These are phyloP conservation scores for Biscogniauxia marginata DNA, from an alignment of 2,329 filamentous ascomycete genomes.

Conservation along the genomic window DNA sequence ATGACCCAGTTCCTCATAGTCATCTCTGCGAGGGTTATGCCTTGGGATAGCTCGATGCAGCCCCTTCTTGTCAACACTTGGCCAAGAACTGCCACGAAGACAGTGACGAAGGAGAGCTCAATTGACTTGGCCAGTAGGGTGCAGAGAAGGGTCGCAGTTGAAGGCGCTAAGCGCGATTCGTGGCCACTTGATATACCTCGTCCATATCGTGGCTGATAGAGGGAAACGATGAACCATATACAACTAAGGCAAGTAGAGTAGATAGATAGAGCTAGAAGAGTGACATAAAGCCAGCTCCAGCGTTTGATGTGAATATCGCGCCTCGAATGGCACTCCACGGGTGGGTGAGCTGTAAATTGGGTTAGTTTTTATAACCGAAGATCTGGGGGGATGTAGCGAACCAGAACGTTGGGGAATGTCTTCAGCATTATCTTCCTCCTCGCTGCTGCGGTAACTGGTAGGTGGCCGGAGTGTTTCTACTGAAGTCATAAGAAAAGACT, in stretches of 20 bases:
- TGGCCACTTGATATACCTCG: constrained; percentile 51
- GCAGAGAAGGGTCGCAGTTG: constrained; percentile 66
- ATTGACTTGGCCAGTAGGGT: constrained; percentile 73
- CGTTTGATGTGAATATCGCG: constrained; percentile 29
- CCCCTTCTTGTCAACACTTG: constrained; percentile 72
- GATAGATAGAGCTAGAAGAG: constrained; percentile 49
- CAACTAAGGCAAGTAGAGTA: constrained; percentile 65
- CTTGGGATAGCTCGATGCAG: constrained; percentile 56
- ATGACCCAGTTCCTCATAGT: constrained; percentile 75
- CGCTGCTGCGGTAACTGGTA: constrained; percentile 7
- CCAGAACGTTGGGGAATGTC: constrained; percentile 20
- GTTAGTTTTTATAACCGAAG: constrained; percentile 1
- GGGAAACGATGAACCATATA: constrained; percentile 63
- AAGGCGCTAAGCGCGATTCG: constrained; percentile 50
- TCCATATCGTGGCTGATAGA: constrained; percentile 63
- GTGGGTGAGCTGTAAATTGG: constrained; percentile 21
- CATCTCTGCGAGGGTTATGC: constrained; percentile 73
- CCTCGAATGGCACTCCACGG: constrained; percentile 28
- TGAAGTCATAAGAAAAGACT: constrained; percentile 16
- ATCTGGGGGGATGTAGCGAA: constrained; percentile 6
- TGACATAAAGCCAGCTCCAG: constrained; percentile 49
- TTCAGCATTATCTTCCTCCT: constrained; percentile 20
- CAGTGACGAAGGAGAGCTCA: constrained; percentile 74
- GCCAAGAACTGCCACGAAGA: constrained; percentile 72
- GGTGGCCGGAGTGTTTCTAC: constrained; percentile 12